phyloP scores from a whole-genome alignment of 2,329 filamentous ascomycete genomes.

The Aspergillus unguis region DNA sequence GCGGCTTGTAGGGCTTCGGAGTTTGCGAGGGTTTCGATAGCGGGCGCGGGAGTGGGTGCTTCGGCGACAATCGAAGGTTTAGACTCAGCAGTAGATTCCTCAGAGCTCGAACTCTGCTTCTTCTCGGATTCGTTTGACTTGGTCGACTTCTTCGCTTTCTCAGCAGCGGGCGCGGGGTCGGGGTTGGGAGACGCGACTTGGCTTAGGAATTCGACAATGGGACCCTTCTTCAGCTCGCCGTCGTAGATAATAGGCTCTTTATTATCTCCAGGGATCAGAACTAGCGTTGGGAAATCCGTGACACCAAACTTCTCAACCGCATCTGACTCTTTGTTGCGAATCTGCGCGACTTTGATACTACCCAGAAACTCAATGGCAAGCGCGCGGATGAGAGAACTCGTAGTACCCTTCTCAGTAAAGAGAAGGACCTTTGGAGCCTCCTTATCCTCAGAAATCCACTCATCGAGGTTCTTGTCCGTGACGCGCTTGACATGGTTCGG shows the following conservation, averaged over 20 bases:
- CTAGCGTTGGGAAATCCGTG: constrained; percentile 71
- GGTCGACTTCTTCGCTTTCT: constrained; percentile 35
- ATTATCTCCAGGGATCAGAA: constrained; percentile 71
- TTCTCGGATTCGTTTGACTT: constrained; percentile 41
- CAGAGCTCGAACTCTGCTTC: constrained; percentile 37
- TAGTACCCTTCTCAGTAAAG: constrained; percentile 90
- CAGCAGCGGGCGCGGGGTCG: constrained; percentile 60
- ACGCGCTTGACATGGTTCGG: constrained; percentile 85
- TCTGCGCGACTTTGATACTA: constrained; percentile 73
- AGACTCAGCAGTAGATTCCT: constrained; percentile 28
- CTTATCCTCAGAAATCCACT: constrained; percentile 66
- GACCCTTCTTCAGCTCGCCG: constrained; percentile 80
- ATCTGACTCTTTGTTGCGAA: constrained; percentile 74
- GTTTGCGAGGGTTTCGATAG: constrained; percentile 64
- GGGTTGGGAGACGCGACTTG: constrained; percentile 76
- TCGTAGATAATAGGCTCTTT: constrained; percentile 69
- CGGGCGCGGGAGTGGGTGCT: constrained; percentile 56
- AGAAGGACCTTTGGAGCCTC: constrained; percentile 79
- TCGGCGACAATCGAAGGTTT: constrained; percentile 42
- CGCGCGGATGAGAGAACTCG: constrained; percentile 75
- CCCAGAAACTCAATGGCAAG: constrained; percentile 89
- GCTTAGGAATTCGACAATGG: constrained; percentile 77
- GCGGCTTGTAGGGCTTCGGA: constrained; percentile 62
- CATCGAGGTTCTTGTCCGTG: constrained; percentile 72
- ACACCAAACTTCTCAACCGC: constrained; percentile 73